These are phyloP conservation scores for Capsicum baccatum DNA, from an alignment of 257 asterid genomes.

Conservation along the genomic window DNA sequence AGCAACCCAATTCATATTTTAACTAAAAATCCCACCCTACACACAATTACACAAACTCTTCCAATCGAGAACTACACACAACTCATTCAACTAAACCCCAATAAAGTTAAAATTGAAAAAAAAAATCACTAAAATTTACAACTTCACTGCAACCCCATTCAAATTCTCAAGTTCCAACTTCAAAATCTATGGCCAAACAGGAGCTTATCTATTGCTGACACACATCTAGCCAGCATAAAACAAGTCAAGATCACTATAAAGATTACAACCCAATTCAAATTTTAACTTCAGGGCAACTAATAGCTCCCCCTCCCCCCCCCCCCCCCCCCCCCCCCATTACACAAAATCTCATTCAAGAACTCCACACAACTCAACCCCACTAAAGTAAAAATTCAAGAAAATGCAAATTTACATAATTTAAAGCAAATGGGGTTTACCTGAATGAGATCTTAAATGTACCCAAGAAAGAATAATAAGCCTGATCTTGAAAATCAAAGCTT, in stretches of 20 bases:
- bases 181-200: no score
- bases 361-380: background rate
- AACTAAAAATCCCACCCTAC: background rate
- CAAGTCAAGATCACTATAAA: background rate
- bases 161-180: no score
- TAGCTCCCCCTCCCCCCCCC: background rate
- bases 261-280: background rate
- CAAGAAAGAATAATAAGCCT: slow-evolving; percentile 56
- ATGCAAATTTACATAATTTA: background rate
- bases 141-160: background rate
- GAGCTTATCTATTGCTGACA: background rate
- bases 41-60: no score
- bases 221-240: background rate
- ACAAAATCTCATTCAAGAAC: background rate
- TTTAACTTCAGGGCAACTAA: slow-evolving; percentile 8
- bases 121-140: slow-evolving; percentile 2
- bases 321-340: background rate
- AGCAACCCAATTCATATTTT: background rate
- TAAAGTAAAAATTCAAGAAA: background rate
- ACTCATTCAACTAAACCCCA: no score
- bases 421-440: slow-evolving; percentile 46
- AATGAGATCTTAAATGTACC: slow-evolving; percentile 69
- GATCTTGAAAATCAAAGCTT: slow-evolving; percentile 48
- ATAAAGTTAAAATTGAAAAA: no score
- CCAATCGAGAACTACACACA: no score